Base-by-base conservation (phyloP, 805 yeast genomes). In the Jamesozyma lodderae region DNA sequence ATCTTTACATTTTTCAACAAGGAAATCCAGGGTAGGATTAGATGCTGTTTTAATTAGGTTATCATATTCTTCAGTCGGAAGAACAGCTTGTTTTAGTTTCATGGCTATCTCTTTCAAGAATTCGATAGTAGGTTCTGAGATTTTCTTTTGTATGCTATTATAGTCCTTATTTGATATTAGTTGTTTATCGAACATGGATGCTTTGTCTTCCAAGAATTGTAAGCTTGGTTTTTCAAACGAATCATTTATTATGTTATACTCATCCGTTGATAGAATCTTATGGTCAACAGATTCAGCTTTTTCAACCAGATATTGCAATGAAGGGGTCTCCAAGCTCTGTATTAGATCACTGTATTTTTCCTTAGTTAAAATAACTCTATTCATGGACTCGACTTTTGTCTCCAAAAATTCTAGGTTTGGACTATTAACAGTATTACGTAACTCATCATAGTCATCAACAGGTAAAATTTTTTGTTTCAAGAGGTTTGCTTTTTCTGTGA, bases 341-440 rank as follows among this genome's bases (percentile, higher is more conserved):
- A n/a, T n/a, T n/a, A 34, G 4, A 10, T 19, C 19, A 7, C 26
- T 13, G 10, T 26, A 34, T 14, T 34, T 31, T 8, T 19, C 31
- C n/a, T 6, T n/a, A 10, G 36, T 14, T 13, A 36, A 2, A n/a
- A 34, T 19, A n/a, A 13, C 19, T 22, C 11, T 5, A 14, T 32
- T 15, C 16, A 28, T 9, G 2, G 3, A 19, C 11, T 15, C 5
- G 3, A 70, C 66, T 13, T 41, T 43, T 20, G 40, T 39, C 10
- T 28, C 33, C 40, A 48, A 24, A 19, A 32, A 41, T 17, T 45
- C 49, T 3, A 38, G n/a, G 8, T 41, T 22, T 17, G 51, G 52
- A n/a, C 37, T 19, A 9, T 31, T 38, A 10, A 36, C 13, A n/a
- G 31, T 26, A 1, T 31, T 17, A 15, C 14, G 43, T 30, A 61